These are phyloP conservation scores for Durotheca rogersii DNA, from an alignment of 495 filamentous ascomycete species.

Conservation along the genomic window DNA sequence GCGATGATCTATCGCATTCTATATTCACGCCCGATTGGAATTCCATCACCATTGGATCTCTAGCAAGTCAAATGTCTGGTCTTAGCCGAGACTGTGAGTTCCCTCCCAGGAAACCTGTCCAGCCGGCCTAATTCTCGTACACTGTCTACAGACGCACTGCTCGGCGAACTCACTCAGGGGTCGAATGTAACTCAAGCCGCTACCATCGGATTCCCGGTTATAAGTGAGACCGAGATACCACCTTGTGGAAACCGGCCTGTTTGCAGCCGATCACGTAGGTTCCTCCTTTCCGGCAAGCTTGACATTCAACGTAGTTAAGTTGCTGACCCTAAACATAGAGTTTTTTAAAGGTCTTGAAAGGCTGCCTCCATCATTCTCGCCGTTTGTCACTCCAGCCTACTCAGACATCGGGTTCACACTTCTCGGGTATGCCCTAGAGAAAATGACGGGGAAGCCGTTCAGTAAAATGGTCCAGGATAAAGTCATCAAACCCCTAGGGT, in stretches of 20 bases:
- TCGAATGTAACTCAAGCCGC: conserved; percentile 24
- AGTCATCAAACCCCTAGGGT: conserved; percentile 44
- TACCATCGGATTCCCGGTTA: conserved; percentile 36
- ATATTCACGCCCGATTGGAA: conserved; percentile 52
- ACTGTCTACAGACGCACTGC: conserved; percentile 43
- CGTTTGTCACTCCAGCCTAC: conserved; percentile 42
- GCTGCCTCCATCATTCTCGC: conserved; percentile 40
- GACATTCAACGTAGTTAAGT: conserved; percentile 1
- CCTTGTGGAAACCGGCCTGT: conserved; percentile 44
- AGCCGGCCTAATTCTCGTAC: conserved; percentile 9
- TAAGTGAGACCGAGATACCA: conserved; percentile 47
- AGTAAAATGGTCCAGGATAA: conserved; percentile 41
- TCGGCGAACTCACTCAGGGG: conserved; percentile 44
- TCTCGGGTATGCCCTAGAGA: conserved; percentile 40
- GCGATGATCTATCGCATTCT: conserved; percentile 40
- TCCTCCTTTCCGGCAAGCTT: not conserved
- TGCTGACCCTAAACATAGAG: conserved; percentile 29
- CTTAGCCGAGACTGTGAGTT: conserved; percentile 47
- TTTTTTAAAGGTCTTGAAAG: conserved; percentile 38
- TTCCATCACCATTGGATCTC: conserved; percentile 54
- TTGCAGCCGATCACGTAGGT: conserved; percentile 33
- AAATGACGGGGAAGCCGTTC: conserved; percentile 40
- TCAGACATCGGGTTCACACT: conserved; percentile 44
- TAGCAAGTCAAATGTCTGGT: conserved; percentile 56
- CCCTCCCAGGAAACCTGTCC: not conserved